Conservation (phyloP, 768 basidiomycete species). For the Lepiota venenata region DNA sequence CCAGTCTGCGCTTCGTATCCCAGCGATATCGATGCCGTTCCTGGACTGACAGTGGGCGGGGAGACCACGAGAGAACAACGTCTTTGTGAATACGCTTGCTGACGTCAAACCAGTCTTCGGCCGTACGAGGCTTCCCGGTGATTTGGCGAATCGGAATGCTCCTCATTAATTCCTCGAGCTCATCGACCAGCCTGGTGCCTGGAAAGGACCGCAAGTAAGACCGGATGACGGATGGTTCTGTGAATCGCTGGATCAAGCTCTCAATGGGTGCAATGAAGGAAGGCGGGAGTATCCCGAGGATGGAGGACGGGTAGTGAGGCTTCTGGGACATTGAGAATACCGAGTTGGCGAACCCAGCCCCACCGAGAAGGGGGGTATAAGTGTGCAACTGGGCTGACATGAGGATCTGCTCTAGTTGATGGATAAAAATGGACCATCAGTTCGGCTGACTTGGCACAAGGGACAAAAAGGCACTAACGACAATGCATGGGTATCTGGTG, state of each 20-base stretch:
- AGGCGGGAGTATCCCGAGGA: neutral
- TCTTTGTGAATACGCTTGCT: constrained; percentile 7
- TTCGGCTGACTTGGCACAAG: neutral
- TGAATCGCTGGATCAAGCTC: neutral
- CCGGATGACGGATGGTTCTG: constrained; percentile 8
- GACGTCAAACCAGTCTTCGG: constrained; percentile 7
- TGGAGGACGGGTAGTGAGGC: neutral
- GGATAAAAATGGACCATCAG: constrained; percentile 4
- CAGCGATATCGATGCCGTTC: constrained; percentile 10
- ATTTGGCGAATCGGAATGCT: constrained; percentile 1
- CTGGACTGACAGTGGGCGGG: constrained; percentile 11
- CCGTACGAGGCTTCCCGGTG: constrained; percentile 2
- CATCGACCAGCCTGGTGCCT: constrained; percentile 5
- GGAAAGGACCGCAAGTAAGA: constrained; percentile 3
- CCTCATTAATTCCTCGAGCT: constrained; percentile 5
- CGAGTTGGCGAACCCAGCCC: neutral
- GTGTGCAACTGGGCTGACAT: neutral
- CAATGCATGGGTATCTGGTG: neutral
- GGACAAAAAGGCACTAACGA: constrained; percentile 1
- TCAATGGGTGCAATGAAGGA: constrained; percentile 8
- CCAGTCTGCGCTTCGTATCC: constrained; percentile 13
- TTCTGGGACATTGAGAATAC: constrained; percentile 3
- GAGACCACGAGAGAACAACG: constrained; percentile 17
- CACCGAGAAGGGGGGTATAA: constrained; percentile 2
- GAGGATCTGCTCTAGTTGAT: neutral